Evolutionary conservation across 352 stramenopile genomes (phyloP).

Genomic region (Phytophthora fragariaefolia): DNA sequence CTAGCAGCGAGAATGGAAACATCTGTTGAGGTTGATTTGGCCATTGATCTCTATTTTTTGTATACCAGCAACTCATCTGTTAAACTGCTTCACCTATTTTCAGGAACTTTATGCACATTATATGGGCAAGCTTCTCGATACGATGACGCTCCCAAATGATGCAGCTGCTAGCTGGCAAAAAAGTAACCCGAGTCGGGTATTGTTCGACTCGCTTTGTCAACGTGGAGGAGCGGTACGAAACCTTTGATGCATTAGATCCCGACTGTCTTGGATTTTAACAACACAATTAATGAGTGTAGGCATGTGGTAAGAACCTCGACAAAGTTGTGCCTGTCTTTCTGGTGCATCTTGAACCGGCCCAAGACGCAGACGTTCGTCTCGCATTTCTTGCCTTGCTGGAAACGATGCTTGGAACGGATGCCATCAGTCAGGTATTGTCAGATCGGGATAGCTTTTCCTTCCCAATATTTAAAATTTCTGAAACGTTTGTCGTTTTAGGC

Average conservation of each 20-base stretch:
- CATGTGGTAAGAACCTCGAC: slow-evolving; percentile 62
- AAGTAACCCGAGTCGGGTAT: slow-evolving; percentile 54
- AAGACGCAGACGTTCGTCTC: slow-evolving; percentile 78
- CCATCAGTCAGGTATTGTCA: slow-evolving; percentile 54
- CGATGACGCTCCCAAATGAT: slow-evolving; percentile 56
- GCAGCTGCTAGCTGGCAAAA: slow-evolving; percentile 63
- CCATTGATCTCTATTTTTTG: neutral
- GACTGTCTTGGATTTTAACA: no score
- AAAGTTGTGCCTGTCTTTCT: slow-evolving; percentile 71
- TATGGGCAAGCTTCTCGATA: slow-evolving; percentile 58
- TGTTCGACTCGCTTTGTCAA: slow-evolving; percentile 84
- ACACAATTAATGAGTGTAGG: slow-evolving; percentile 51
- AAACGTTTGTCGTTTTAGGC: slow-evolving; percentile 39
- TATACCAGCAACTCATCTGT: neutral
- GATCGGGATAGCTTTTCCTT: neutral
- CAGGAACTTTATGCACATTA: slow-evolving; percentile 69
- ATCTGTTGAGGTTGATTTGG: slow-evolving; percentile 48
- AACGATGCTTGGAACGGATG: slow-evolving; percentile 73
- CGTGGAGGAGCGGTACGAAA: slow-evolving; percentile 60
- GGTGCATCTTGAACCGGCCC: slow-evolving; percentile 65
- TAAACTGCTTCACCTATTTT: neutral
- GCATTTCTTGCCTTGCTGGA: slow-evolving; percentile 86
- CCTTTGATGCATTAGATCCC: neutral
- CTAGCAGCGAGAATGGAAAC: slow-evolving; percentile 41
- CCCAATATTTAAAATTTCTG: neutral